Evolutionary conservation across 371 early-diverging fungal genomes (phyloP), one percentile per base, ranked within the genome.

Genomic region (Capillidium rhysosporum): DNA sequence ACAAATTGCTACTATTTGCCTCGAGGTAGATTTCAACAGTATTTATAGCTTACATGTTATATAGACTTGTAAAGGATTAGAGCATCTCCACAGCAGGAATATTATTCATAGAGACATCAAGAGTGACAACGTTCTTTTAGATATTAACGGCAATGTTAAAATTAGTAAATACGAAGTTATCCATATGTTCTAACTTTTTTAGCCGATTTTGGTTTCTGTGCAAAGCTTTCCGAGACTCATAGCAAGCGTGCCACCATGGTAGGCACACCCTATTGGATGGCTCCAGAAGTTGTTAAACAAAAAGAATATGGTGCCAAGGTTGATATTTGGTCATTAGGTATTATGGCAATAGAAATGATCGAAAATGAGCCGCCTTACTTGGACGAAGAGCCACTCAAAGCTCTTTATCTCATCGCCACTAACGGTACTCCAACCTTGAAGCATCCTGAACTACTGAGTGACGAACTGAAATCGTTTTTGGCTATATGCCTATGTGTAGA

Each of bases 41-140:
- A 9, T 83, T 88, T 86, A 68, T 76, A 48, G 79, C 76, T 49
- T 69, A 76, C 14, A 64, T 68, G 34, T 51, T 10, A 8, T 14
- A 10, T 25, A 16, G 63, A 73, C 89, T 23, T 60, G 93, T 29
- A 75, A 79, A 39, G 98, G 88, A 5, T 65, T 99, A 44, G 74
- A 79, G 21, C 90, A 91, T 62, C 64, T 99, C 28, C 98, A 99
- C 67, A 67, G 77, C 30, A 72, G 84, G 24, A 72, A 79, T 48
- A 90, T 96, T 44, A 88, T 97, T 55, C 98, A 99, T 66, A 81
- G 98, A 52, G 95, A 94, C 67, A 82, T 94, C 57, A 84, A 83
- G 57, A 84, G 84, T 59, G 86, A 86, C 64, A 86, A 86, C 56
- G 69, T 86, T 41, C 59, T 86, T 26, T 62, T 86, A 34, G 80